Evolutionary conservation across 2,329 filamentous ascomycete genomes (phyloP).

Genomic region (Aspergillus quadrilineatus): DNA sequence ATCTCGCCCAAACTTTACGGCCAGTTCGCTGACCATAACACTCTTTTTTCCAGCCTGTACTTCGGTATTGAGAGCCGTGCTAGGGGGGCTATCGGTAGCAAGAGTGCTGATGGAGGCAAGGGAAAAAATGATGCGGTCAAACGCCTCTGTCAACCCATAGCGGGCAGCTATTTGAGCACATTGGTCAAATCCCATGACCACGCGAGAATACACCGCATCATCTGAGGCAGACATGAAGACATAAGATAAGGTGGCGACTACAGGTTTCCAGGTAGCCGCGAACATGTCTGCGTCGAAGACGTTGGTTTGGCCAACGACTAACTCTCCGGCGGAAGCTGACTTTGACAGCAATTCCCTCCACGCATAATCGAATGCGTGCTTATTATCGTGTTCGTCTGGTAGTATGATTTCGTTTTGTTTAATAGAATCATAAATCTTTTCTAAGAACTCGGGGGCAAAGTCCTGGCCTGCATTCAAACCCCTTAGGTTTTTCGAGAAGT

Average conservation of each 20-base stretch:
- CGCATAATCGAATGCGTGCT: conserved; percentile 93
- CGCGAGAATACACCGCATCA: conserved; percentile 88
- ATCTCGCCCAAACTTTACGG: conserved; percentile 91
- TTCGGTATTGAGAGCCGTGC: conserved; percentile 89
- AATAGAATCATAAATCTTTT: conserved; percentile 87
- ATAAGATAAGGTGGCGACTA: conserved; percentile 91
- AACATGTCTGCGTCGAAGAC: conserved; percentile 98
- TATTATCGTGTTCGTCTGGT: conserved; percentile 95
- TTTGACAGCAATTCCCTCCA: conserved; percentile 94
- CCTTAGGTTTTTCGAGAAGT: conserved; percentile 85
- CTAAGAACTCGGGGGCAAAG: conserved; percentile 78
- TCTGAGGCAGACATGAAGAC: conserved; percentile 99
- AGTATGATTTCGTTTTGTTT: conserved; percentile 92
- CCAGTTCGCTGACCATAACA: conserved; percentile 98
- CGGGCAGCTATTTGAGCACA: conserved; percentile 88
- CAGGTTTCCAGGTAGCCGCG: conserved; percentile 88
- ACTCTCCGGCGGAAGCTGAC: conserved; percentile 69
- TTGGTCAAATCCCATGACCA: conserved; percentile 93
- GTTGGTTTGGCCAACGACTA: conserved; percentile 83
- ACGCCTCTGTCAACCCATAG: conserved; percentile 77
- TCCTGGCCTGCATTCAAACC: conserved; percentile 84
- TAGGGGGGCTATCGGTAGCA: conserved; percentile 71
- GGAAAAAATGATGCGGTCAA: conserved; percentile 90
- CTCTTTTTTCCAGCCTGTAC: conserved; percentile 88
- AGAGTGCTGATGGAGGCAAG: conserved; percentile 88